Evolutionary conservation across 2,329 filamentous ascomycete species (phyloP), one percentile per base, ranked within the genome.

Genomic region (Claviceps monticola): DNA sequence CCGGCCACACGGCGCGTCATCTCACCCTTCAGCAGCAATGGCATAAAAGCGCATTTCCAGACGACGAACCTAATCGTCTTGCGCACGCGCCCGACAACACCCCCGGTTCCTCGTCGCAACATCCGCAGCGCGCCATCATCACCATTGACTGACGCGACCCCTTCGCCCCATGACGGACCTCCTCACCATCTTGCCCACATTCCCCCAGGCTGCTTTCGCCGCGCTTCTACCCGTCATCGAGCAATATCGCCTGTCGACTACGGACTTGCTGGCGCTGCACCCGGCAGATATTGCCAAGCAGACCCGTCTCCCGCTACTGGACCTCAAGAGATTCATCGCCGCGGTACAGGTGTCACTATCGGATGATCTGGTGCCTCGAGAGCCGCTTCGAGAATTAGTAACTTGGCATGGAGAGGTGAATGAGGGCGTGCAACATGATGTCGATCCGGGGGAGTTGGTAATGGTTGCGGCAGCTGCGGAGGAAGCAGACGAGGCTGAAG

Each of bases 201-300:
- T 96, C 64, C 78, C 84, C 55, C 75, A 79, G 57, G 75, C 78
- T 62, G 76, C 77, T 55, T 91, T 86, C 69, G 74, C 82, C 43
- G 81, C 85, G 61, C 81, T 96, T 46, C 70, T 96, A 36, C 83
- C 87, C 2, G 80, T 82, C 21, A 78, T 97, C 51, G 91, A 97
- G 70, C 80, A 80, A 64, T 81, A 86, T 60, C 74, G 76, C 49
- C 74, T 98, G 63, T 86, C 86, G 26, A 86, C 86, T 36, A 82
- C 81, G 59, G 93, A 98, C 65, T 78, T 98, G 48, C 76, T 98
- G 60, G 87, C 87, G 2, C 82, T 94, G 56, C 87, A 95, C 62
- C 77, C 83, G 4, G 74, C 83, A 55, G 86, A 95, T 62, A 80
- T 97, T 57, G 88, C 88, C 53, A 93, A 86, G 71, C 84, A 88